Evolutionary conservation across 2,329 filamentous ascomycete species (phyloP), one percentile per base, ranked within the genome.

Genomic region (Pseudocercospora pini-densiflorae): DNA sequence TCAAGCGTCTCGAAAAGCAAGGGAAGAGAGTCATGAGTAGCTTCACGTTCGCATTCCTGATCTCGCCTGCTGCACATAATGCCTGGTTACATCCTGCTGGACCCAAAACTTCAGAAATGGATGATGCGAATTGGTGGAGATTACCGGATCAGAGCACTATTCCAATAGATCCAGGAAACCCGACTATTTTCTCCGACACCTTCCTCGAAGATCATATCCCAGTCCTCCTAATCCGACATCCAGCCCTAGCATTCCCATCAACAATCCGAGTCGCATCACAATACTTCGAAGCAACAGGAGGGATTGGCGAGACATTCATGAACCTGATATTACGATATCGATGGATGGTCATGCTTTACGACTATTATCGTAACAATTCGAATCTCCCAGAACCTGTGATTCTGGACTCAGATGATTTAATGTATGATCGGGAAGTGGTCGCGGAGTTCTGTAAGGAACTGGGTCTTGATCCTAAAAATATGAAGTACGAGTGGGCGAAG

Each of bases 401-500:
- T 24, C 51, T 55, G 23, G 51, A 55, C 31, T 19, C 51, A 55
- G 51, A 55, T 27, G 51, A 55, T 24, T 31, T 55, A 14, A 55
- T 55, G 51, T 55, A 55, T 27, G 9, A 55, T 27, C 23, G 29
- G 1, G 19, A 24, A n/a, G 51, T 19, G 2, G 51, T 55, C 7
- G 51, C 51, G 7, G 51, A 55, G 51, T 24, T 55, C 16, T 55
- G 51, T 29, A 14, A 31, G 6, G 19, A 31, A n/a, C 23, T 27
- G 14, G 23, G 14, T 12, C 21, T 55, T n/a, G 51, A 55, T 29
- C 51, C 51, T 19, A 29, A 31, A 10, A 55, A 55, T 12, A 55
- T 24, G 19, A 55, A 55, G 7, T 55, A 55, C 31, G 51, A 55
- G 9, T 55, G 51, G 51, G 23, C 51, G 51, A 55, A 55, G 51